Evolutionary conservation across 225 moss, liverwort and hornwort species (phyloP).

Genomic region (Pleurozium schreberi): DNA sequence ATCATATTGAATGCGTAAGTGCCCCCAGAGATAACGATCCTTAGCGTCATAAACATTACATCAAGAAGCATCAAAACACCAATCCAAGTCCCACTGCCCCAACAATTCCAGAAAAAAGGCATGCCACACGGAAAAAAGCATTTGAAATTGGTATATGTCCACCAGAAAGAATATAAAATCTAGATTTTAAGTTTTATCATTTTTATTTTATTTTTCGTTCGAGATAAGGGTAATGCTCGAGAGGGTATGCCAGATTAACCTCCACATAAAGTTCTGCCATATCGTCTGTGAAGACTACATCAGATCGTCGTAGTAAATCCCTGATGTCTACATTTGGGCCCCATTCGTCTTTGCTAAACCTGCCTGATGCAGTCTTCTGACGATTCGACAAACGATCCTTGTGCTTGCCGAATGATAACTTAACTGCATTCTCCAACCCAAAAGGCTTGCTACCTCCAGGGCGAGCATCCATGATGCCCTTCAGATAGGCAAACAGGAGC

Average conservation of each 20-base stretch:
- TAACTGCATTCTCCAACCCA: constrained; percentile 9
- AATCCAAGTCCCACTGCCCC: not conserved
- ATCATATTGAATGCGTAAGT: not conserved
- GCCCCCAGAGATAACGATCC: not conserved
- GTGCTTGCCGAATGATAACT: constrained; percentile 9
- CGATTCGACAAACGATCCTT: constrained; percentile 11
- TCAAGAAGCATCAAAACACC: not conserved
- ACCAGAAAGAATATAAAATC: not conserved
- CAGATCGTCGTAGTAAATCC: constrained; percentile 60
- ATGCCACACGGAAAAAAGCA: not conserved
- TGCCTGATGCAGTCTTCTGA: constrained; percentile 10
- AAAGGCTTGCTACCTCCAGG: constrained; percentile 34
- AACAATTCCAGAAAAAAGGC: not conserved
- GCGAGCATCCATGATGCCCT: constrained; percentile 83
- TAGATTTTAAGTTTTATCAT: not conserved
- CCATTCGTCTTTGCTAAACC: constrained; percentile 9
- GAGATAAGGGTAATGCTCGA: not conserved
- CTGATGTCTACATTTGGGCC: constrained; percentile 50
- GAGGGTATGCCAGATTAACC: constrained; percentile 28
- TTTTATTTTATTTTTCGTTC: not conserved
- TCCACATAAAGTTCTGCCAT: constrained; percentile 95
- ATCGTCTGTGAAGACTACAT: constrained; percentile 61
- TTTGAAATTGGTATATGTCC: not conserved
- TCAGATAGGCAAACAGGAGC: constrained; percentile 72
- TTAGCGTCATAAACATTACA: not conserved